A percentile compares a stretch with the other conserved stretches of the same genome.
These are phyloP conservation scores for Fistulifera solaris DNA, from an alignment of 108 stramenopile species.

Conservation along the genomic window DNA sequence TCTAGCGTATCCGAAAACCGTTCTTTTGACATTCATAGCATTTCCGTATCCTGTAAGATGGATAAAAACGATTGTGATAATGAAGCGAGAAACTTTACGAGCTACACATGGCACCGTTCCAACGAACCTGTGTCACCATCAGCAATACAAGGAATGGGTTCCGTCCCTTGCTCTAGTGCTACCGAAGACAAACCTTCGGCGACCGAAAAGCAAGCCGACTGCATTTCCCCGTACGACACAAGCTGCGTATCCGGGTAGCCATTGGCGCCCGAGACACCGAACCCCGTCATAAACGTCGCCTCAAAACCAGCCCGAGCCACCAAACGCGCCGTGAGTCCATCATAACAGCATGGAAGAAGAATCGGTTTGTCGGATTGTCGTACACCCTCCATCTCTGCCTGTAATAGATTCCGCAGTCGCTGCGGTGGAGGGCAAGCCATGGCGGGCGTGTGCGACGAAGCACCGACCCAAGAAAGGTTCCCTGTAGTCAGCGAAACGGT, in stretches of 20 bases:
- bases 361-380: slow-evolving; percentile 43
- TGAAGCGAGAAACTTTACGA: too few relatives aligned
- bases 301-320: slow-evolving; percentile 82
- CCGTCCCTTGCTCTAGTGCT: slow-evolving; percentile 46
- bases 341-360: slow-evolving; percentile 90
- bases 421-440: slow-evolving; percentile 25
- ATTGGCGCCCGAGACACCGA: slow-evolving; percentile 75
- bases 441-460: too few relatives aligned
- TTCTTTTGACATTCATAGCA: slow-evolving; percentile 88
- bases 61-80: too few relatives aligned
- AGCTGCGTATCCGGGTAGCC: slow-evolving; percentile 92
- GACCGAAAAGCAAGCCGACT: slow-evolving; percentile 55
- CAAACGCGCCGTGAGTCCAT: slow-evolving; percentile 90
- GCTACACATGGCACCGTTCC: too few relatives aligned
- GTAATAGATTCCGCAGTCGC: slow-evolving; percentile 25
- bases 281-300: slow-evolving; percentile 97
- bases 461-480: too few relatives aligned
- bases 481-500: too few relatives aligned
- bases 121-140: slow-evolving; percentile 97
- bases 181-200: slow-evolving; percentile 75
- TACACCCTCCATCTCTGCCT: slow-evolving; percentile 31
- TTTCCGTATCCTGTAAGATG: slow-evolving; percentile 90
- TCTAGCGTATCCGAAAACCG: slow-evolving; percentile 75
- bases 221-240: slow-evolving; percentile 83
- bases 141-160: slow-evolving; percentile 89